Evolutionary conservation across 2,329 filamentous ascomycete species (phyloP).

Genomic region (Exophiala oligosperma): DNA sequence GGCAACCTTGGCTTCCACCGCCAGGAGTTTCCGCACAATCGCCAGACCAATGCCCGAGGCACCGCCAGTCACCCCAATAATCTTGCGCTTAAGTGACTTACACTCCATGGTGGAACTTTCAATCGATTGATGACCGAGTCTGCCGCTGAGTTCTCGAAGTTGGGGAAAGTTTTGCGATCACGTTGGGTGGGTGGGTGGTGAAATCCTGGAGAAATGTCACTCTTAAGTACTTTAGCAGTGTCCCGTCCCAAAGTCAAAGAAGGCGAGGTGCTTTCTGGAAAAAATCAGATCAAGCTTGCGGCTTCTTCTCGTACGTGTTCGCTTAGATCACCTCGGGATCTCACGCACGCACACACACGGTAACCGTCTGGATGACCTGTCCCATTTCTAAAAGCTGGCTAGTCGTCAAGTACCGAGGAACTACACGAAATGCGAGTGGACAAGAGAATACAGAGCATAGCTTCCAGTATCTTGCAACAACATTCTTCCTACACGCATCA

Average conservation of each 20-base stretch:
- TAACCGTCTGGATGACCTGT: too few relatives aligned
- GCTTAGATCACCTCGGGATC: too few relatives aligned
- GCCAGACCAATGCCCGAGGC: slow-evolving; percentile 13
- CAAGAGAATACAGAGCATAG: too few relatives aligned
- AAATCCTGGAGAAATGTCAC: slow-evolving; percentile 2
- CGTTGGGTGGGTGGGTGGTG: slow-evolving; percentile 2
- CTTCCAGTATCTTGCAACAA: too few relatives aligned
- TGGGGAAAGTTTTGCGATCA: slow-evolving; percentile 4
- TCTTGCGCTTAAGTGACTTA: slow-evolving; percentile 9
- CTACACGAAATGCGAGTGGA: too few relatives aligned
- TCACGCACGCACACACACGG: too few relatives aligned
- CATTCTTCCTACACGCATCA: too few relatives aligned
- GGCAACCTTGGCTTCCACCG: slow-evolving; percentile 10
- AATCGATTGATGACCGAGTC: slow-evolving; percentile 1
- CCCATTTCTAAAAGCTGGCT: too few relatives aligned
- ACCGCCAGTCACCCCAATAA: slow-evolving; percentile 14
- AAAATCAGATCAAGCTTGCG: slow-evolving; percentile 4
- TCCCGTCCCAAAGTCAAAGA: not conserved
- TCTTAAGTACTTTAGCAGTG: slow-evolving; percentile 6
- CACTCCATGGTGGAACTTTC: slow-evolving; percentile 9
- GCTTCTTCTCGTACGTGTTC: not conserved
- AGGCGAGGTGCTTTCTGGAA: slow-evolving; percentile 6
- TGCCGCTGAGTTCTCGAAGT: slow-evolving; percentile 2
- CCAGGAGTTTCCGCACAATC: slow-evolving; percentile 9
- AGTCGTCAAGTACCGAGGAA: too few relatives aligned